phyloP scores from a whole-genome alignment of 1,284 basidiomycete species.

The Tilletia walkeri region DNA sequence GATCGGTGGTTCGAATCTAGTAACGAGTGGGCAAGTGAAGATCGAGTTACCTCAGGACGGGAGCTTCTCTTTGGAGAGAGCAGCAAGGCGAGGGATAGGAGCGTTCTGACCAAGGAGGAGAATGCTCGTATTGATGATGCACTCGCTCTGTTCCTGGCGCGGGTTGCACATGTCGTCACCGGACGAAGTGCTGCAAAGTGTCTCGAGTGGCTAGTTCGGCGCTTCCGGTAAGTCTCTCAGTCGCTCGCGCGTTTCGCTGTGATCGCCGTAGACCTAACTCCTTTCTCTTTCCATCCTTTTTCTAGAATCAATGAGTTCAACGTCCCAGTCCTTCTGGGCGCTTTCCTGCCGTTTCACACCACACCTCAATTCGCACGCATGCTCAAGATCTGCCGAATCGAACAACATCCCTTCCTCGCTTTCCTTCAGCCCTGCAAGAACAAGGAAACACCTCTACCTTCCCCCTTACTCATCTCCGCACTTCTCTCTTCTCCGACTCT shows the following conservation, averaged over 20 bases:
- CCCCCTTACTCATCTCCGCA: conserved; percentile 41
- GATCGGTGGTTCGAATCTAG: conserved; percentile 19
- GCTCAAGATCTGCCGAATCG: conserved; percentile 77
- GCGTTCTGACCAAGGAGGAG: conserved; percentile 70
- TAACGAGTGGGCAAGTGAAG: conserved; percentile 58
- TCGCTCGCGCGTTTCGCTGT: not conserved
- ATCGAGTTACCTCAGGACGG: not conserved
- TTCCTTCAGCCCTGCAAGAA: conserved; percentile 47
- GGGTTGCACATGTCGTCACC: conserved; percentile 77
- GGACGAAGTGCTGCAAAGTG: conserved; percentile 79
- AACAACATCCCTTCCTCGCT: conserved; percentile 36
- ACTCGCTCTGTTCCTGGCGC: conserved; percentile 68
- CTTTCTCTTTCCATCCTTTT: not conserved
- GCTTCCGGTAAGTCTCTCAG: conserved; percentile 71
- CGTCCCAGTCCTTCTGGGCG: conserved; percentile 70
- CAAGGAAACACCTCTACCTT: conserved; percentile 41
- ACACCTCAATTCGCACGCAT: conserved; percentile 93
- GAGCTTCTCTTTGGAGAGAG: conserved; percentile 77
- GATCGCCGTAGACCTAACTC: not conserved
- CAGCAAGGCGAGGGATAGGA: conserved; percentile 74
- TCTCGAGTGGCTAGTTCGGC: conserved; percentile 92
- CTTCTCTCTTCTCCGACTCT: conserved; percentile 47
- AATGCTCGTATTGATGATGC: conserved; percentile 66
- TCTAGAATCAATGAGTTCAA: conserved; percentile 89
- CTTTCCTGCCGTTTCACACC: conserved; percentile 92